These are phyloP conservation scores for Fusarium austroafricanum DNA, from an alignment of 2,329 filamentous ascomycete genomes.

Conservation along the genomic window DNA sequence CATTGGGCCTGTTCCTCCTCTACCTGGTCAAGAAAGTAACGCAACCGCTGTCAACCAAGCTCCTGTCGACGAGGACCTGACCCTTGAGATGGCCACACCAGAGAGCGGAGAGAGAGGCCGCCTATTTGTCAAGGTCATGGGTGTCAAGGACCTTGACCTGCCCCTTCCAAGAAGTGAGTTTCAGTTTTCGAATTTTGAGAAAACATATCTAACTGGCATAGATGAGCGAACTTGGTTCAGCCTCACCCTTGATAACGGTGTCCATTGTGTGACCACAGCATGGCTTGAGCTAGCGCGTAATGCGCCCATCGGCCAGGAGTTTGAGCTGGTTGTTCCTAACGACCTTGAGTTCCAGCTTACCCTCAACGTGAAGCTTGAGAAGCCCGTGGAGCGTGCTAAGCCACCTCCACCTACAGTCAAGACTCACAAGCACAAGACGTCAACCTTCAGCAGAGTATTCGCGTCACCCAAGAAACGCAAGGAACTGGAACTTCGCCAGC, in stretches of 20 bases:
- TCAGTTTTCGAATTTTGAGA: not conserved
- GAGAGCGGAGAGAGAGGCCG: slow-evolving; percentile 89
- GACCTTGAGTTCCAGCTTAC: slow-evolving; percentile 99
- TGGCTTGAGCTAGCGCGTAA: slow-evolving; percentile 93
- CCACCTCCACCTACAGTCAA: slow-evolving; percentile 70
- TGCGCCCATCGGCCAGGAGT: slow-evolving; percentile 96
- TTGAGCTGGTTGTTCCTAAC: slow-evolving; percentile 95
- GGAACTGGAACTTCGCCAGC: slow-evolving; percentile 86
- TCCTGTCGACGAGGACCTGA: slow-evolving; percentile 74
- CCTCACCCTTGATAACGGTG: slow-evolving; percentile 95
- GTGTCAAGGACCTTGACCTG: slow-evolving; percentile 93
- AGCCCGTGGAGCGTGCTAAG: slow-evolving; percentile 71
- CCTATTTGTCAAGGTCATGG: slow-evolving; percentile 98
- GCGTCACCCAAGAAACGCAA: slow-evolving; percentile 97
- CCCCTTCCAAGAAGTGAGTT: slow-evolving; percentile 89
- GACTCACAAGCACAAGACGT: slow-evolving; percentile 78
- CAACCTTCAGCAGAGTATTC: slow-evolving; percentile 91
- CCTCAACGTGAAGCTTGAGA: slow-evolving; percentile 92
- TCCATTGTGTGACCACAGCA: slow-evolving; percentile 96
- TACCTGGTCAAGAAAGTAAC: slow-evolving; percentile 90
- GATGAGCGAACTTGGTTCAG: slow-evolving; percentile 95
- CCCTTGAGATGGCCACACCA: slow-evolving; percentile 68
- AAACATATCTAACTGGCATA: slow-evolving; percentile 53
- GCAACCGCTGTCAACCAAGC: slow-evolving; percentile 73
- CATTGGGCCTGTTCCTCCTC: slow-evolving; percentile 77